phyloP scores from a whole-genome alignment of 2,329 filamentous ascomycete species.

The Fusarium sp. region DNA sequence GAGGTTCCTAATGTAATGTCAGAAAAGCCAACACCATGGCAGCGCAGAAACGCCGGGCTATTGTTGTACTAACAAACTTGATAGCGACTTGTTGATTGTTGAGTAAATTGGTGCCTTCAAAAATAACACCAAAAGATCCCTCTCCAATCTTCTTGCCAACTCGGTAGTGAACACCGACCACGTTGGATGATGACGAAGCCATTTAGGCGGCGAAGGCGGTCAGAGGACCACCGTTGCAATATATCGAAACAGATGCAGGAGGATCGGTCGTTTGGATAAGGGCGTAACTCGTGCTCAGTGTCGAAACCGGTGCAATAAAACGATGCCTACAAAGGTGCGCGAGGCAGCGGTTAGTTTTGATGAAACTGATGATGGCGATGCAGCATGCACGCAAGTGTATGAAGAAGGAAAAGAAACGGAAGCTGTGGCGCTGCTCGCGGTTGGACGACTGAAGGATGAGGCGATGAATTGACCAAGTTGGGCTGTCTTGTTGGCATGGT shows the following conservation, averaged over 20 bases:
- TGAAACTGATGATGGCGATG: conserved; percentile 23
- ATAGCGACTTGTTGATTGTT: conserved; percentile 99
- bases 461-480: conserved; percentile 36
- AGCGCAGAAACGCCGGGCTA: not conserved
- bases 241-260: conserved; percentile 24
- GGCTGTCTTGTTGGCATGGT: conserved; percentile 26
- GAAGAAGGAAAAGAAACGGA: conserved; percentile 23
- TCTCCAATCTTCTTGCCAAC: conserved; percentile 99
- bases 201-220: conserved; percentile 59
- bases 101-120: conserved; percentile 96
- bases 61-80: conserved; percentile 81
- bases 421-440: conserved; percentile 36
- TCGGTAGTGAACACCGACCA: conserved; percentile 97
- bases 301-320: conserved; percentile 32
- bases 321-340: conserved; percentile 35
- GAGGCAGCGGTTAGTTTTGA: conserved; percentile 38
- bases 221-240: conserved; percentile 39
- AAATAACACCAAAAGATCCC: conserved; percentile 98
- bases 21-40: not conserved
- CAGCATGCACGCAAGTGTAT: not conserved
- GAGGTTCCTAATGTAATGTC: conserved; percentile 77
- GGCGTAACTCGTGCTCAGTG: conserved; percentile 16
- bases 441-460: conserved; percentile 36
- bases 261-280: conserved; percentile 12
- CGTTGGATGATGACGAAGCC: conserved; percentile 92